phyloP scores from a whole-genome alignment of 306 rosid genomes.

The Trifolium dubium region DNA sequence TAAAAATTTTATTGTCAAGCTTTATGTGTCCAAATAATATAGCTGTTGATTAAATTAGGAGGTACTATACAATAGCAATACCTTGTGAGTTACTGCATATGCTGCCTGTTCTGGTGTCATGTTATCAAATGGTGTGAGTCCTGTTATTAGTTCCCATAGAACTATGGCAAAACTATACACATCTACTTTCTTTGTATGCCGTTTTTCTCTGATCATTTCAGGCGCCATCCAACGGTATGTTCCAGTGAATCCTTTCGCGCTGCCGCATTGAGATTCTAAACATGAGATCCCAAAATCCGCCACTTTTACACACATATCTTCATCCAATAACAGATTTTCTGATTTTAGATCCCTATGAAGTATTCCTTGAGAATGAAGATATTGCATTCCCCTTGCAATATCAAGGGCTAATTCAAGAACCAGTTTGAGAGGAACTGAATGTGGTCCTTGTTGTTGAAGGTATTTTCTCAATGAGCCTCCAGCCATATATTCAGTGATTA shows the following conservation, averaged over 20 bases:
- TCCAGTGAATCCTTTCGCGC: constrained; percentile 87
- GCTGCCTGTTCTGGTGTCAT: constrained; percentile 99
- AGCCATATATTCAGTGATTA: constrained; percentile 83
- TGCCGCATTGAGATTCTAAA: constrained; percentile 79
- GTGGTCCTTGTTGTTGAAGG: constrained; percentile 80
- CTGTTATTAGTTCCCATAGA: constrained; percentile 94
- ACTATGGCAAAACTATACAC: constrained; percentile 95
- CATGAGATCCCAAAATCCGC: constrained; percentile 99
- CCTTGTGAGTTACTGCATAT: constrained; percentile 95
- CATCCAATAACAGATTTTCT: constrained; percentile 81
- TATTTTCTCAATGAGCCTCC: constrained; percentile 87
- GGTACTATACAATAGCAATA: constrained; percentile 31
- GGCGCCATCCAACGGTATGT: constrained; percentile 99
- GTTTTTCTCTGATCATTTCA: constrained; percentile 91
- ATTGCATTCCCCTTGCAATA: constrained; percentile 84
- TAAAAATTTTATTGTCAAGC: not conserved
- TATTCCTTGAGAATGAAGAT: constrained; percentile 87
- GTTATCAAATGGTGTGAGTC: constrained; percentile 87
- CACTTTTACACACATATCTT: constrained; percentile 89
- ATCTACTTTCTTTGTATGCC: constrained; percentile 91
- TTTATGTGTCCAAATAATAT: not conserved
- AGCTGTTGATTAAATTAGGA: not conserved
- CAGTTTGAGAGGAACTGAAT: constrained; percentile 71
- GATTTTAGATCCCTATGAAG: constrained; percentile 99
- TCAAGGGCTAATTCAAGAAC: constrained; percentile 78